Base-by-base conservation (phyloP, 495 filamentous ascomycete genomes). In the Amphirosellinia nigrospora region DNA sequence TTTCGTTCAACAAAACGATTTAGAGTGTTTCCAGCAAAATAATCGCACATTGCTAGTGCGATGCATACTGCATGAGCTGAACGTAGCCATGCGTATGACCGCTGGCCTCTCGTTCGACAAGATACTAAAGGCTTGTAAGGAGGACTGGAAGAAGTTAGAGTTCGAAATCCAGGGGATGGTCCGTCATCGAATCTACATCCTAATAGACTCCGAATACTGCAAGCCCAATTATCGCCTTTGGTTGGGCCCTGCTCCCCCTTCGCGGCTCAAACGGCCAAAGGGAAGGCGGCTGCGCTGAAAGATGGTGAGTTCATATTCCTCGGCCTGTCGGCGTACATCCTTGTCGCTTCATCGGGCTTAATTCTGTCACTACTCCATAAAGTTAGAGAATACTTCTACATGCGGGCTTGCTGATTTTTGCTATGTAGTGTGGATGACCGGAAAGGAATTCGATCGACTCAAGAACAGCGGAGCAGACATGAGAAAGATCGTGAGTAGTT, bases 361-460 rank as follows among this genome's bases (percentile, higher is more conserved):
- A 8, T 7, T 28, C 16, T 0, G 1, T n/a, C 21, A 8, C 36
- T 43, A 4, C 60, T 45, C 23, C 15, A 4, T 30, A 15, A 46
- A 46, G 11, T 19, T 30, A 13, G 15, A 11, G 39, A 8, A 30
- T 5, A 8, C 50, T 10, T 30, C 16, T 21, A 23, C 8, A 32
- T 3, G 11, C 50, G 30, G 5, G 21, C 28, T 36, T 52, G 45
- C 55, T 68, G 38, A 68, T 43, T 26, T 21, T 0, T 39, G 3
- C 1, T 34, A 28, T 68, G 52, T 58, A 68, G 66, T 68, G 5
- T 70, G 68, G 68, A 43, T 70, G 19, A 56, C 13, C 21, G 28
- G 16, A 28, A 63, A 45, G 19, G 68, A 63, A 30, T 70, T 41
- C 19, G 68, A 70, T 60, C 21, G 32, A 16, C 59, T 70, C 48